Percentiles rank a stretch among this genome's conserved stretches.
These are phyloP conservation scores for Curvularia lunata DNA, from an alignment of 2,329 filamentous ascomycete genomes.

Conservation along the genomic window DNA sequence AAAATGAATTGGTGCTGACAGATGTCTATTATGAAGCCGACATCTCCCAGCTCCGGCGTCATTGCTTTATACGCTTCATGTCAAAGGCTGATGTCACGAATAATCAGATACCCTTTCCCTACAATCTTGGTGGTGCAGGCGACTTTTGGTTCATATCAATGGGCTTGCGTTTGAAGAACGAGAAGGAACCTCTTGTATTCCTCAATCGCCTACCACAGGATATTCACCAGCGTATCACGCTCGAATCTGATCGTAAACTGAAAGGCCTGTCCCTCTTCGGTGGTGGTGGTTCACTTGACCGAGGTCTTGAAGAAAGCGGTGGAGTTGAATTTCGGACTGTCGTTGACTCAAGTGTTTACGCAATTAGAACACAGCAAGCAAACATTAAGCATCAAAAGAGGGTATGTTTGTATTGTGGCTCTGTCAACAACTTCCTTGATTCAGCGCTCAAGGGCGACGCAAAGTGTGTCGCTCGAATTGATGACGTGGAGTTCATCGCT, in stretches of 20 bases:
- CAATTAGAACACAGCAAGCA: constrained; percentile 76
- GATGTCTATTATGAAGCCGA: constrained; percentile 52
- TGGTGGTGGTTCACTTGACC: constrained; percentile 77
- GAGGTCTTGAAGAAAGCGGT: constrained; percentile 75
- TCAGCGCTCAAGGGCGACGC: constrained; percentile 59
- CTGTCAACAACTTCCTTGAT: constrained; percentile 71
- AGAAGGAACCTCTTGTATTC: constrained; percentile 6
- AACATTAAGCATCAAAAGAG: constrained; percentile 58
- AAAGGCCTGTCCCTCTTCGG: constrained; percentile 75
- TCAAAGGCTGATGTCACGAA: constrained; percentile 38
- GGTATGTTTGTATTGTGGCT: constrained; percentile 69
- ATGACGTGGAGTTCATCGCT: constrained; percentile 71
- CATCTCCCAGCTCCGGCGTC: constrained; percentile 56
- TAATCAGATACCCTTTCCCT: constrained; percentile 63
- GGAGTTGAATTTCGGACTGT: constrained; percentile 69
- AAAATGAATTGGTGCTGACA: constrained; percentile 68
- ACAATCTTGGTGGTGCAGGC: constrained; percentile 68
- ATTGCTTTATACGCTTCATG: constrained; percentile 67
- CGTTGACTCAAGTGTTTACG: constrained; percentile 68
- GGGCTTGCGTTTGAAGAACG: constrained; percentile 22
- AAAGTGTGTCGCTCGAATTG: constrained; percentile 62
- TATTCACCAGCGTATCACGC: constrained; percentile 63
- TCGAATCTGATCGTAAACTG: constrained; percentile 46
- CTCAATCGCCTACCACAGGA: constrained; percentile 13
- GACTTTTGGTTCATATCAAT: constrained; percentile 69